Evolutionary conservation across 768 basidiomycete genomes (phyloP).

Genomic region (Pleurotus citrinopileatus): DNA sequence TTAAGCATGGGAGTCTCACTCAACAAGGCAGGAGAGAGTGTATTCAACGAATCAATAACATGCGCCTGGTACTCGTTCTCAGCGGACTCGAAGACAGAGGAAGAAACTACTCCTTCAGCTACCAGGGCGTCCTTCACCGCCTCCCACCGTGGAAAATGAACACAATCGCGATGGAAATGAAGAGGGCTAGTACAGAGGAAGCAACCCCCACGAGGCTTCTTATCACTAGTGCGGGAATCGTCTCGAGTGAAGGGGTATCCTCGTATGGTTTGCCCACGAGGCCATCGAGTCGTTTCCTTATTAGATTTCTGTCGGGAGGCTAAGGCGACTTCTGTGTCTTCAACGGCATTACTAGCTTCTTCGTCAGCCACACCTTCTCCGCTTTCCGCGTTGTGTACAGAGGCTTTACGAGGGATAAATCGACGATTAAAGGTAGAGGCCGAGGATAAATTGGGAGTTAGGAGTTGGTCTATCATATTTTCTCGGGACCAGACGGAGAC

Average conservation of each 20-base stretch:
- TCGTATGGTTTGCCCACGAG: neutral
- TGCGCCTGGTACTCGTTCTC: slow-evolving; percentile 10
- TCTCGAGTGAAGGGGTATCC: neutral
- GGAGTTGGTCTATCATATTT: neutral
- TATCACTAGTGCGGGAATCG: neutral
- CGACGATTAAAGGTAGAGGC: neutral
- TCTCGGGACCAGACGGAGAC: neutral
- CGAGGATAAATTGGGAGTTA: neutral
- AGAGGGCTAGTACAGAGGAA: slow-evolving; percentile 20
- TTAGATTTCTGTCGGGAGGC: neutral
- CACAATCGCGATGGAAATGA: slow-evolving; percentile 19
- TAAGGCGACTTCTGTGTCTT: neutral
- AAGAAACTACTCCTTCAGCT: neutral
- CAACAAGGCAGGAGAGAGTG: neutral
- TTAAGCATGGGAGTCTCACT: no score
- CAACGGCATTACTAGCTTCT: neutral
- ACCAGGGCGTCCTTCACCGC: slow-evolving; percentile 9
- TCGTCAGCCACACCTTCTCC: neutral
- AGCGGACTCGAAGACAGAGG: slow-evolving; percentile 8
- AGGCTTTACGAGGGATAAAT: neutral
- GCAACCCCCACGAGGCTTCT: slow-evolving; percentile 11
- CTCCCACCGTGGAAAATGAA: slow-evolving; percentile 16
- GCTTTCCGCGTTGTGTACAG: neutral
- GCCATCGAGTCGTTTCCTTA: neutral
- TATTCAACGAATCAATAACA: neutral